phyloP scores from a whole-genome alignment of 768 basidiomycete genomes.

The Russula vinacea region DNA sequence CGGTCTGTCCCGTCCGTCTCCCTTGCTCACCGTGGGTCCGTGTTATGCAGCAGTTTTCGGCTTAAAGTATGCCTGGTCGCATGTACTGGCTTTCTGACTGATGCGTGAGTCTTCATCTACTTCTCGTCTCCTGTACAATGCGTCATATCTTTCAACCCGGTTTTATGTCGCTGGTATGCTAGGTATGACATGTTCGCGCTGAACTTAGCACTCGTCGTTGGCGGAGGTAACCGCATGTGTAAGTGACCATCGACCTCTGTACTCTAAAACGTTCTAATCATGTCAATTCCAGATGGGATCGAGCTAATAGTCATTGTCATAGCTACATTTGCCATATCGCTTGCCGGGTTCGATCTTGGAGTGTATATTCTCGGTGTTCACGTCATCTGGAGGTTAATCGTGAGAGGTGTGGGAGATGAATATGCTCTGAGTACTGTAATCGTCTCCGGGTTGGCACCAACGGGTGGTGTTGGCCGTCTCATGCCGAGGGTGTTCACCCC shows the following conservation, averaged over 20 bases:
- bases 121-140: background rate
- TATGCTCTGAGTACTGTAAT: too few relatives aligned
- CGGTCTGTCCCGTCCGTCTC: background rate
- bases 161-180: background rate
- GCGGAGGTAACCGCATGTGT: conserved; percentile 65
- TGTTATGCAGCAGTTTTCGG: conserved; percentile 48
- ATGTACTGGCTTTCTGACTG: conserved; percentile 89
- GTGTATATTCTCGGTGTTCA: conserved; percentile 71
- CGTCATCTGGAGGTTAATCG: conserved; percentile 79
- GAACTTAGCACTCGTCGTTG: conserved; percentile 73
- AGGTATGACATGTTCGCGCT: conserved; percentile 88
- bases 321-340: conserved; percentile 72
- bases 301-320: conserved; percentile 79
- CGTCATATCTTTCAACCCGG: background rate
- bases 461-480: conserved; percentile 70
- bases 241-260: conserved; percentile 5
- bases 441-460: conserved; percentile 82
- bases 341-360: conserved; percentile 63
- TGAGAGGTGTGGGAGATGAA: background rate
- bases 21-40: background rate
- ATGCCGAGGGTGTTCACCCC: conserved; percentile 83
- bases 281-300: conserved; percentile 51
- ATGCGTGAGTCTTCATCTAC: conserved; percentile 47
- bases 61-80: conserved; percentile 47
- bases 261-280: background rate